Evolutionary conservation across 352 stramenopile genomes (phyloP), one percentile per base, ranked within the genome.

Genomic region (Globisporangium parvum): DNA sequence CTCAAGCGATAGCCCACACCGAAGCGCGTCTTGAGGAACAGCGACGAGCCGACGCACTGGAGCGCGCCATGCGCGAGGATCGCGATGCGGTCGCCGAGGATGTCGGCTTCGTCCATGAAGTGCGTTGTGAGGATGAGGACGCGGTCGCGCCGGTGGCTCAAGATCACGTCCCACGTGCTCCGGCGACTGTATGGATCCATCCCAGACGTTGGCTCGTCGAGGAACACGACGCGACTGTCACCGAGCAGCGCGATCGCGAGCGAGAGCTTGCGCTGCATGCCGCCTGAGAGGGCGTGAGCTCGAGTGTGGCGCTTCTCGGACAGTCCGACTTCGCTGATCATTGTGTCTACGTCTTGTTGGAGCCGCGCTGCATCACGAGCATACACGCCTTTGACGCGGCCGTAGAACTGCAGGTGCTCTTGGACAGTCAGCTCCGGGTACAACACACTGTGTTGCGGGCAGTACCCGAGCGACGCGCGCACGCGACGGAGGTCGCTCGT

Each of bases 371-470:
- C 49, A 9, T 11, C 56, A 4, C 20, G 23, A 24, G 59, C 47
- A 0, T 39, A 35, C 21, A 96, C 50, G 8, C 93, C 92, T 62
- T 99, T 98, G 2, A 99, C 71, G 20, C 71, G 63, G 0, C 76
- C 86, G 60, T 98, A 99, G 58, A 99, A 98, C 40, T 67, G 48
- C 21, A 99, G 69, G 58, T 99, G 96, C 66, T 99, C 97, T 21
- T 88, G 65, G 21, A 99, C 96, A 0, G 96, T 99, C 24, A 99
- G 75, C 46, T 96, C 69, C 4, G 87, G 85, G 62, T 98, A 99
- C 0, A 99, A 61, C 33, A 98, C 96, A 66, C 98, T 96, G 69
- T 98, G 92, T 55, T 99, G 97, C 21, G 97, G 86, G 63, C 97
- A 99, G 54, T 98, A 92, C 9, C 96, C 96, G 26, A 98, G 78